Base-by-base conservation (phyloP, 73 alveolate genomes). In the Paraurostyla sp. region DNA sequence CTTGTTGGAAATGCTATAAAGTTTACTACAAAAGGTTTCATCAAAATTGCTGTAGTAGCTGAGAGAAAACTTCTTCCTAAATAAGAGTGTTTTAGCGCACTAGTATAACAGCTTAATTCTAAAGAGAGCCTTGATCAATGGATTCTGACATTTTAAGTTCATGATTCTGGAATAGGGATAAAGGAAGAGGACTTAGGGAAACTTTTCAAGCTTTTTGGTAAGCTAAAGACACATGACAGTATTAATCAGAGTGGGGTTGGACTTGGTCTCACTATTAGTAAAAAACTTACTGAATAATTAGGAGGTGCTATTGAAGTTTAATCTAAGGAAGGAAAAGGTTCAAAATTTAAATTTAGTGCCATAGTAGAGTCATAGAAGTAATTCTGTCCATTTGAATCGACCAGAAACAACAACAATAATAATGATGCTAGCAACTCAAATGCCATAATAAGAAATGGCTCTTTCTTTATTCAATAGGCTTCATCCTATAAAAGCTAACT, bases 91-190 rank as follows among this genome's bases (percentile, higher is more conserved):
- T 20, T 22, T 69, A 69, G 62, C 42, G 40, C 45, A 9, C 6
- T 36, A 46, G 45, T 69, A 32, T 15, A 32, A 36, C 11, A 45
- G 23, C 15, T 54, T 9, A 60, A 60, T 6, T n/a, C n/a, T n/a
- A 60, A 60, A 27, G 22, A 9, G 32, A 60, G 29, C 32, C 13
- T 35, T n/a, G 62, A 69, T 3, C 41, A 69, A 25, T 22, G n/a
- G 27, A 40, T 69, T 16, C 54, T 51, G 85, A 80, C 32, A 20
- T 91, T 86, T 63, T 54, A 50, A 27, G 92, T 91, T 1, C 35
- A 49, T 15, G 96, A 87, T 62, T 58, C 92, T 0, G 96, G 96
- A 0, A 49, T 87, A 6, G 96, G 96, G 22, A 88, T 92, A 60
- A 88, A 80, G 75, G 89, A 92, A 27, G 87, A 88, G 32, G 96